Conservation (phyloP, 2,329 filamentous ascomycete species). For the Didymella pinodella region DNA sequence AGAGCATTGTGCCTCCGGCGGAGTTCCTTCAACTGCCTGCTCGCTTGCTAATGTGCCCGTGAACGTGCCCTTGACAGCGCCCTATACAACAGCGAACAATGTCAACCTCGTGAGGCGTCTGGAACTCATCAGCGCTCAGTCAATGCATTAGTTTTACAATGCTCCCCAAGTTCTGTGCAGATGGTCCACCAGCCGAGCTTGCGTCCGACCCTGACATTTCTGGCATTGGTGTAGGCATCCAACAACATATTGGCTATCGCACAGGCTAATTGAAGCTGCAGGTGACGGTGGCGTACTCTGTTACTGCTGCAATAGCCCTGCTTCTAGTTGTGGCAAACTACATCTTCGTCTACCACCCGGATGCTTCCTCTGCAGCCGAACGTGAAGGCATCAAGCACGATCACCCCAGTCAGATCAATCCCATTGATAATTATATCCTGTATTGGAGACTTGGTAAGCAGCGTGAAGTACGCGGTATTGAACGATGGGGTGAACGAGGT, state of each 20-base stretch:
- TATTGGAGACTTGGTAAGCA: slow-evolving; percentile 10
- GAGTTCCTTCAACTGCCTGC: neutral
- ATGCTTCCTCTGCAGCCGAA: slow-evolving; percentile 1
- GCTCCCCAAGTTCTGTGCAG: neutral
- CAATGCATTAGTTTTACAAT: neutral
- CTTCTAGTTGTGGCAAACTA: slow-evolving; percentile 5
- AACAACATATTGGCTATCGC: neutral
- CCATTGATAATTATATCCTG: slow-evolving; percentile 9
- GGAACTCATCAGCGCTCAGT: neutral
- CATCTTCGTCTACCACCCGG: slow-evolving; percentile 13
- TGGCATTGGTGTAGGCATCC: slow-evolving; percentile 8
- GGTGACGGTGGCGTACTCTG: slow-evolving; percentile 12
- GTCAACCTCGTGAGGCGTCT: neutral
- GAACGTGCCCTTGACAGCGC: neutral
- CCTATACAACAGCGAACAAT: neutral
- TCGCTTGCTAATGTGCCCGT: neutral
- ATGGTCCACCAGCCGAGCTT: slow-evolving; percentile 2
- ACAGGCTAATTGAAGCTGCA: neutral
- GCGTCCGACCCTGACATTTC: slow-evolving; percentile 13
- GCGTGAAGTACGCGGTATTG: slow-evolving; percentile 2
- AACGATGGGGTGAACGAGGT: slow-evolving; percentile 9
- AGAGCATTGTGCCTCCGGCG: neutral
- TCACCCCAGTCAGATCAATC: slow-evolving; percentile 6
- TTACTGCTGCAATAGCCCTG: slow-evolving; percentile 10
- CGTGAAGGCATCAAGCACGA: slow-evolving; percentile 6